phyloP scores from a whole-genome alignment of 176 grass and related monocot species.

The Neostapfia colusana region DNA sequence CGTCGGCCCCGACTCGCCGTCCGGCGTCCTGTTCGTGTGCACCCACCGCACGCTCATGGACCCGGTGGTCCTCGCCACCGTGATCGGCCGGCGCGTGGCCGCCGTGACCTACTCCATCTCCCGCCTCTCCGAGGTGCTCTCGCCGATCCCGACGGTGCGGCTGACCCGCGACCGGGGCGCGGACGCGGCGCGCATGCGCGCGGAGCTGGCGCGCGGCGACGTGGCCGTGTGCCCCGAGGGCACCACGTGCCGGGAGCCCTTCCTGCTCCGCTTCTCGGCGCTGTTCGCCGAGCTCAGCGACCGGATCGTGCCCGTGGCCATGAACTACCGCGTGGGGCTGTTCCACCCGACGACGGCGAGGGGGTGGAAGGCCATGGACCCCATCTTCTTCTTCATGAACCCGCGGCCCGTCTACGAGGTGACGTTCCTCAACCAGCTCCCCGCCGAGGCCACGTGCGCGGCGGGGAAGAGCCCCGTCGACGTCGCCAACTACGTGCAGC shows the following conservation, averaged over 20 bases:
- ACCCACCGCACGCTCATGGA: constrained; percentile 88
- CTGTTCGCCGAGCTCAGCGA: constrained; percentile 96
- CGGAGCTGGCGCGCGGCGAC: constrained; percentile 59
- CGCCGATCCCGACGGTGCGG: constrained; percentile 67
- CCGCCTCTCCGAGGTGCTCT: constrained; percentile 63
- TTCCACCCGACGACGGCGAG: constrained; percentile 95
- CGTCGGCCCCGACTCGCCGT: not conserved
- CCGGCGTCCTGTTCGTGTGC: constrained; percentile 85
- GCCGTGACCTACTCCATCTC: constrained; percentile 88
- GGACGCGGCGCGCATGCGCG: constrained; percentile 54
- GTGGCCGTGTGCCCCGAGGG: constrained; percentile 93
- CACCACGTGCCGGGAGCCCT: constrained; percentile 93
- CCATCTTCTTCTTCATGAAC: constrained; percentile 99
- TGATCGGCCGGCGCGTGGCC: constrained; percentile 57
- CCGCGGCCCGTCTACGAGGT: constrained; percentile 86
- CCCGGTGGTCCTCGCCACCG: constrained; percentile 63
- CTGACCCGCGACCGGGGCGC: constrained; percentile 56
- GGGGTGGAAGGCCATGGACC: constrained; percentile 97
- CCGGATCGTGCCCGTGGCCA: constrained; percentile 87
- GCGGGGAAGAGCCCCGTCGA: constrained; percentile 73
- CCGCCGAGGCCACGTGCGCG: constrained; percentile 65
- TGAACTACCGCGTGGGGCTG: constrained; percentile 75
- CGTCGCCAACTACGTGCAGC: constrained; percentile 93
- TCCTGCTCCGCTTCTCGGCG: constrained; percentile 82
- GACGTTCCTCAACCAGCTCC: constrained; percentile 86